These are phyloP conservation scores for Pelargonium cotyledonis DNA, from an alignment of 441 rosid genomes.

Conservation along the genomic window DNA sequence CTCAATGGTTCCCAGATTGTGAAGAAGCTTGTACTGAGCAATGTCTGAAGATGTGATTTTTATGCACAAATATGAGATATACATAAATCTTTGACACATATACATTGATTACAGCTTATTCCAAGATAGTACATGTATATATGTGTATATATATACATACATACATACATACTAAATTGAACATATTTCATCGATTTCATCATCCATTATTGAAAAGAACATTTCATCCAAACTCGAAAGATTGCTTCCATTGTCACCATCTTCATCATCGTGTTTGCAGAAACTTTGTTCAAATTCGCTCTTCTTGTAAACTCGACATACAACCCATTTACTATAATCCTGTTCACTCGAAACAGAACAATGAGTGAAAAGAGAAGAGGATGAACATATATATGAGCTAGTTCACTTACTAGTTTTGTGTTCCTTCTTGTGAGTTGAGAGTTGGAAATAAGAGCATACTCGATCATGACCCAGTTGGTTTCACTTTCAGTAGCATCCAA, in stretches of 20 bases:
- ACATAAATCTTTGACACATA: no score
- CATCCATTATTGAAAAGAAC: conserved; percentile 33
- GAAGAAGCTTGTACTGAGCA: no score
- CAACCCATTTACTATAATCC: conserved; percentile 26
- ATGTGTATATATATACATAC: no score
- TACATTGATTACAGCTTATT: no score
- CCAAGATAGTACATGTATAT: no score
- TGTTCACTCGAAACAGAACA: neutral
- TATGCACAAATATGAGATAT: no score
- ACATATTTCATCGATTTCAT: conserved; percentile 33
- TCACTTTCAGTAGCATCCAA: conserved; percentile 25
- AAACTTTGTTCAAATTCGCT: neutral
- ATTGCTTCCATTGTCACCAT: conserved; percentile 24
- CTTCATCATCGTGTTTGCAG: conserved; percentile 15
- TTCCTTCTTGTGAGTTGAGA: neutral
- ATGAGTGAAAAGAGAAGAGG: no score
- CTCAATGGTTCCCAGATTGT: no score
- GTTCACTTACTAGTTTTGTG: conserved; percentile 16
- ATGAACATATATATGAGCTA: neutral
- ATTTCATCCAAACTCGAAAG: conserved; percentile 45
- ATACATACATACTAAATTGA: conserved; percentile 1
- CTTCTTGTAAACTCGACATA: conserved; percentile 35
- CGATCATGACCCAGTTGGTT: conserved; percentile 45
- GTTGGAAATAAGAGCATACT: conserved; percentile 24
- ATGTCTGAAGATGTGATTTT: no score